phyloP scores from a whole-genome alignment of 2,329 filamentous ascomycete species.

The Ceratocystis alfenasii region DNA sequence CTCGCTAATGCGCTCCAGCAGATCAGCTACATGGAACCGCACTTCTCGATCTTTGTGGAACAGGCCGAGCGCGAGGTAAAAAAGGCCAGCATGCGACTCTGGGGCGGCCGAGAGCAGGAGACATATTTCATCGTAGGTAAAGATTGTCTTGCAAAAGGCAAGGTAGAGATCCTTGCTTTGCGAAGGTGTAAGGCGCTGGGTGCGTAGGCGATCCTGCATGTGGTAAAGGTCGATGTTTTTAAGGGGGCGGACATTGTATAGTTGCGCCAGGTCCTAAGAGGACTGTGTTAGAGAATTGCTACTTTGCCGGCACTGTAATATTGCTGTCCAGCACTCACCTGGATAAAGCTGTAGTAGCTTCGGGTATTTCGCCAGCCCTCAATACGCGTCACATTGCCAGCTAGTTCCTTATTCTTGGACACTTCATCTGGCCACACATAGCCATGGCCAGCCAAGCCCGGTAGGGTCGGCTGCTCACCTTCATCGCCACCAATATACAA shows the following conservation, averaged over 20 bases:
- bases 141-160: slow-evolving; percentile 61
- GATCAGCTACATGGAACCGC: slow-evolving; percentile 59
- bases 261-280: slow-evolving; percentile 49
- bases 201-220: slow-evolving; percentile 80
- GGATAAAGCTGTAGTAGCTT: slow-evolving; percentile 91
- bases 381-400: slow-evolving; percentile 81
- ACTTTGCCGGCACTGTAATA: slow-evolving; percentile 24
- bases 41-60: slow-evolving; percentile 83
- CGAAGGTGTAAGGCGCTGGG: slow-evolving; percentile 61
- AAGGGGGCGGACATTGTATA: slow-evolving; percentile 54
- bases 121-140: slow-evolving; percentile 73
- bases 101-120: slow-evolving; percentile 72
- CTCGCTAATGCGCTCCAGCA: slow-evolving; percentile 69
- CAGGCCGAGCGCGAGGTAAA: slow-evolving; percentile 79
- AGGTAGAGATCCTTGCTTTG: slow-evolving; percentile 78
- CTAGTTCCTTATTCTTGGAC: slow-evolving; percentile 70
- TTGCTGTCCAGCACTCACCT: slow-evolving; percentile 38
- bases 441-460: slow-evolving; percentile 63
- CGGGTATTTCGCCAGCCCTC: slow-evolving; percentile 95
- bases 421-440: slow-evolving; percentile 88
- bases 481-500: slow-evolving; percentile 75
- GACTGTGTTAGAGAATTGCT: neutral
- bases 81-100: slow-evolving; percentile 76
- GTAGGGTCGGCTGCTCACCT: slow-evolving; percentile 45
- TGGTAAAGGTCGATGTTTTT: slow-evolving; percentile 81